Evolutionary conservation across 1,139 yeast species (phyloP), one percentile per base, ranked within the genome.

Genomic region (Diutina pseudorugosa): DNA sequence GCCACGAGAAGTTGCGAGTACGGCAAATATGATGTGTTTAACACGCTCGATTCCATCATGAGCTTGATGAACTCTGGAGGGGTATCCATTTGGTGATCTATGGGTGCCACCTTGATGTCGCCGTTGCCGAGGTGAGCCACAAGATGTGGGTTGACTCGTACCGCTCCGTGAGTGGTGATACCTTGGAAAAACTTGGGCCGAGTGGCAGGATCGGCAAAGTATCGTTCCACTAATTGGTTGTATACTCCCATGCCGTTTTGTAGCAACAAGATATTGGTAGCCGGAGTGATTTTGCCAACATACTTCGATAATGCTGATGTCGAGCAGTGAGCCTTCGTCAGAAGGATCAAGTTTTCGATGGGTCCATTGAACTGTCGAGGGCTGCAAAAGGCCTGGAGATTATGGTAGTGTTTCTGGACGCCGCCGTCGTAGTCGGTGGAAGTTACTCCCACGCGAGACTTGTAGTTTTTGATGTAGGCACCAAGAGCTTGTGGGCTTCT

Each of bases 131-230:
- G 89, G 65, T 85, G 94, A 47, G 79, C 77, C n/a, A 73, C 68
- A 4, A 69, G 64, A 54, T 75, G 79, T 1, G 76, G 72, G 4
- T 70, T 62, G 0, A 66, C 58, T 53, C 72, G 68, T 59, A 73
- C 75, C 23, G 85, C 89, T 3, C 97, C 98, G 65, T 91, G 97
- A 2, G 89, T 78, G 43, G 84, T 83, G 16, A 91, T 82, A 50
- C 91, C 96, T 61, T 82, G 85, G 61, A 73, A 80, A 8, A 91
- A 62, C 18, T 68, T 70, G 18, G 95, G 96, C 53, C 82, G 63
- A 1, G 61, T 52, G 0, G 54, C 55, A 1, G 60, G 55, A 1
- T 64, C 62, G 0, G 80, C 79, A 85, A 94, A 89, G n/a, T 82
- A 71, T 8, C 64, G 59, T 1, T 70, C 66, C 16, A 72, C 70